Evolutionary conservation across 768 basidiomycete genomes (phyloP).

Genomic region (Steccherinum ochraceum): DNA sequence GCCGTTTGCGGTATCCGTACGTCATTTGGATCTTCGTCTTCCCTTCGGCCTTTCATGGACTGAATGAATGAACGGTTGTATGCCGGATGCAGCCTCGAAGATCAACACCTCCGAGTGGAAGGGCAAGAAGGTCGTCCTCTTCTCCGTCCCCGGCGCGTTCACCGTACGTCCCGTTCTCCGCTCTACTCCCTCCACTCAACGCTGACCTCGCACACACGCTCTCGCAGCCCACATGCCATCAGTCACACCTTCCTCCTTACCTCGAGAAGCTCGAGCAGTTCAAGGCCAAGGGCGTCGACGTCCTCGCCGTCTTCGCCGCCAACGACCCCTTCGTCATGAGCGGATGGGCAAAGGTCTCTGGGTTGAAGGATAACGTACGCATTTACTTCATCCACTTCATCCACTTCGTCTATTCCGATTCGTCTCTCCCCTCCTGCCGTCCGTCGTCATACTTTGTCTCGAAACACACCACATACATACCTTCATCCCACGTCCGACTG

Average conservation of each 20-base stretch:
- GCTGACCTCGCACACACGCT: background rate
- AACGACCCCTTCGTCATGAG: slow-evolving; percentile 79
- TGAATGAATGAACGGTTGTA: background rate
- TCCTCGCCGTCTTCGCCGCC: slow-evolving; percentile 66
- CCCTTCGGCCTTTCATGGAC: background rate
- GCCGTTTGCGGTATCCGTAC: slow-evolving; percentile 61
- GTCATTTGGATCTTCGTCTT: slow-evolving; percentile 23
- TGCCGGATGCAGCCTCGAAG: slow-evolving; percentile 36
- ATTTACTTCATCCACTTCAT: slow-evolving; percentile 1
- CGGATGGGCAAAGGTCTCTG: slow-evolving; percentile 24
- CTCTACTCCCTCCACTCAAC: background rate
- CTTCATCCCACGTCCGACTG: background rate
- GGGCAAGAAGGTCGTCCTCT: slow-evolving; percentile 75
- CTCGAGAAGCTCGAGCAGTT: slow-evolving; percentile 61
- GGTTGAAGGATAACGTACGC: slow-evolving; percentile 56
- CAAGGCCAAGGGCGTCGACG: slow-evolving; percentile 69
- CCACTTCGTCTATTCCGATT: background rate
- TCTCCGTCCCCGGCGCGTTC: slow-evolving; percentile 78
- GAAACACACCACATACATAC: no score
- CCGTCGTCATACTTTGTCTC: no score
- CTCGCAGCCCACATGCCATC: slow-evolving; percentile 29
- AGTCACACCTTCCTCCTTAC: slow-evolving; percentile 47
- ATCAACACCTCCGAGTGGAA: slow-evolving; percentile 63
- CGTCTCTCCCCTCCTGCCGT: no score
- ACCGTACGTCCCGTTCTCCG: slow-evolving; percentile 41